These are phyloP conservation scores for Aspergillus campestris DNA, from an alignment of 495 filamentous ascomycete genomes.

Conservation along the genomic window DNA sequence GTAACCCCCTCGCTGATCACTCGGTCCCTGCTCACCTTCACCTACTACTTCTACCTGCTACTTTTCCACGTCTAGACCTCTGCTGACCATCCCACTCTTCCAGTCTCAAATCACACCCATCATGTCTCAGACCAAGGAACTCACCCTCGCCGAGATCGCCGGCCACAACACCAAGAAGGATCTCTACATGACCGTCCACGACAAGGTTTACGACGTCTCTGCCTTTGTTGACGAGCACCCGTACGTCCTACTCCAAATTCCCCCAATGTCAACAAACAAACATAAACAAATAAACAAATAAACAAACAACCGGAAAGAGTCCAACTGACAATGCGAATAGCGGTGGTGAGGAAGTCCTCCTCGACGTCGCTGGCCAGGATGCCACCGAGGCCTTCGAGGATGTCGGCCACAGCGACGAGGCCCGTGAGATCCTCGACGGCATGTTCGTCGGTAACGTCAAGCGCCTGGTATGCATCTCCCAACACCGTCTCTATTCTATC, in stretches of 20 bases:
- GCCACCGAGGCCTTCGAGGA: conserved; percentile 98
- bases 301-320: background rate
- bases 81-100: conserved; percentile 5
- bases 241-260: conserved; percentile 50
- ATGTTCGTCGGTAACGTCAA: conserved; percentile 76
- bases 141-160: conserved; percentile 78
- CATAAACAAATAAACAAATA: conserved; percentile 4
- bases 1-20: too few relatives aligned
- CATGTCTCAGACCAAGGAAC: conserved; percentile 60
- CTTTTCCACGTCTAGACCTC: background rate
- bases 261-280: background rate
- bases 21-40: too few relatives aligned
- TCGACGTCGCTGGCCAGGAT: conserved; percentile 95
- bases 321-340: conserved; percentile 35
- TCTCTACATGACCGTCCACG: conserved; percentile 83
- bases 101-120: conserved; percentile 2
- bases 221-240: conserved; percentile 98
- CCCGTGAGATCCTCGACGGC: conserved; percentile 81
- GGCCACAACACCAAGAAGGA: conserved; percentile 95
- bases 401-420: conserved; percentile 98
- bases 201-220: conserved; percentile 85
- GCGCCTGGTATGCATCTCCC: conserved; percentile 59
- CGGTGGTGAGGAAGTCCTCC: conserved; percentile 94
- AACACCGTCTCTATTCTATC: too few relatives aligned
- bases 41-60: background rate